Evolutionary conservation across 1,284 basidiomycete species (phyloP).

Genomic region (Irpex rosettiformis): DNA sequence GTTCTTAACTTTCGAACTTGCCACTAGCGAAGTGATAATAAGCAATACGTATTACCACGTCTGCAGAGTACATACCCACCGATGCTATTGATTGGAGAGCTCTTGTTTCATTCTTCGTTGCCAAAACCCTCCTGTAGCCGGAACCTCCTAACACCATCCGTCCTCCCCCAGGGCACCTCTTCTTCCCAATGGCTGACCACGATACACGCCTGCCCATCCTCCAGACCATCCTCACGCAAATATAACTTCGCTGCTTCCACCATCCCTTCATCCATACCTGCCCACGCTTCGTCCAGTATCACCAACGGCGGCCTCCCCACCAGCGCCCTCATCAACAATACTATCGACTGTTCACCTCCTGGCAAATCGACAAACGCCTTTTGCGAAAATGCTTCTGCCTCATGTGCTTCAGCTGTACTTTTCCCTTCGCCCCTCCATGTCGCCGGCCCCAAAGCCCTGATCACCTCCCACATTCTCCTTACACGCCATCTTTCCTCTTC

Average conservation of each 20-base stretch:
- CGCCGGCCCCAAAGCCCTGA: conserved; percentile 61
- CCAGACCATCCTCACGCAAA: conserved; percentile 50
- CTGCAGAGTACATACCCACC: no score
- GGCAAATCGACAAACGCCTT: conserved; percentile 58
- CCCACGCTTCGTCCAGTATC: conserved; percentile 87
- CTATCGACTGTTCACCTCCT: conserved; percentile 72
- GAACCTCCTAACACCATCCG: conserved; percentile 45
- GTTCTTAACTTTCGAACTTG: no score
- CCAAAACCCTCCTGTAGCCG: conserved; percentile 37
- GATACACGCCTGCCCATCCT: conserved; percentile 68
- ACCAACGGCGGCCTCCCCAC: conserved; percentile 69
- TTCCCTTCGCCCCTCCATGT: conserved; percentile 34
- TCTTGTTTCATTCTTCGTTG: conserved; percentile 13
- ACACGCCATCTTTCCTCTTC: conserved; percentile 43
- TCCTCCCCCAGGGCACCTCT: conserved; percentile 72
- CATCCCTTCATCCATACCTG: conserved; percentile 84
- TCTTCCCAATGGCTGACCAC: conserved; percentile 89
- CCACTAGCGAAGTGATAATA: no score
- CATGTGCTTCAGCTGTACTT: conserved; percentile 9
- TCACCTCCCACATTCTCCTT: conserved; percentile 46
- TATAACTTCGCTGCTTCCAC: conserved; percentile 61
- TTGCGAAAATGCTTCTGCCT: conserved; percentile 38
- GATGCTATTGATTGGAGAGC: no score
- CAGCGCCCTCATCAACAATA: conserved; percentile 82
- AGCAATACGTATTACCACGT: no score